Conservation (phyloP, 345 rosid genomes). For the Eucalyptus tenuipes region DNA sequence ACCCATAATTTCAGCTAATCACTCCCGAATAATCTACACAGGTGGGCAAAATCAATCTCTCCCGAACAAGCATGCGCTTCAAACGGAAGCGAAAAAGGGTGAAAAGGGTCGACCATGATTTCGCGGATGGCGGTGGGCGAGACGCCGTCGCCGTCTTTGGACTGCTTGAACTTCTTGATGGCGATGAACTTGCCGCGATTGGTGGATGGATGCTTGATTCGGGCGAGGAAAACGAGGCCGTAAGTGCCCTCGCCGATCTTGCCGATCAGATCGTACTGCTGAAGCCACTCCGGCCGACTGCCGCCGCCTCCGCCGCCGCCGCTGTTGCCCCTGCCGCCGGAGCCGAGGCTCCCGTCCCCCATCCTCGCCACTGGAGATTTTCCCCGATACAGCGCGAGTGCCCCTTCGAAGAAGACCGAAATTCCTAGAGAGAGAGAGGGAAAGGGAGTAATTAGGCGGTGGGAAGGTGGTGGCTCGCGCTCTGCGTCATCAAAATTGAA, state of each 20-base stretch:
- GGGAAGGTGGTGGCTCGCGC: neutral
- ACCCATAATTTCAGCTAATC: neutral
- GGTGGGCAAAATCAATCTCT: neutral
- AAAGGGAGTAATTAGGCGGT: neutral
- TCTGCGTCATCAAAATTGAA: neutral
- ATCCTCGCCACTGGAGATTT: neutral
- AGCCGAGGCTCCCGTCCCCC: neutral
- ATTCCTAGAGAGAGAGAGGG: neutral
- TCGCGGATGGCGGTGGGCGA: constrained; percentile 99
- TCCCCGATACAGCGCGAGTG: neutral
- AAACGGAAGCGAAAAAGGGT: neutral
- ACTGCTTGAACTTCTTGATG: constrained; percentile 96
- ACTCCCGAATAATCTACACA: neutral
- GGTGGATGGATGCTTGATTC: constrained; percentile 42
- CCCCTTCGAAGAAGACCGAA: neutral
- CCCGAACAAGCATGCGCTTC: neutral
- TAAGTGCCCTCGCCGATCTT: constrained; percentile 99
- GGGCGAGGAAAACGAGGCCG: constrained; percentile 96
- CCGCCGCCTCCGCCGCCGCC: neutral
- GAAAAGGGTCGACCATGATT: constrained; percentile 37
- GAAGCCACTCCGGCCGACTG: constrained; percentile 96
- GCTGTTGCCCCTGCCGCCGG: neutral
- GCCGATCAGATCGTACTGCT: constrained; percentile 91
- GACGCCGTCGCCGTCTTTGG: constrained; percentile 99
- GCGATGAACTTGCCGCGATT: constrained; percentile 88